phyloP scores from a whole-genome alignment of 257 asterid species.

The Gynochthodes officinalis region DNA sequence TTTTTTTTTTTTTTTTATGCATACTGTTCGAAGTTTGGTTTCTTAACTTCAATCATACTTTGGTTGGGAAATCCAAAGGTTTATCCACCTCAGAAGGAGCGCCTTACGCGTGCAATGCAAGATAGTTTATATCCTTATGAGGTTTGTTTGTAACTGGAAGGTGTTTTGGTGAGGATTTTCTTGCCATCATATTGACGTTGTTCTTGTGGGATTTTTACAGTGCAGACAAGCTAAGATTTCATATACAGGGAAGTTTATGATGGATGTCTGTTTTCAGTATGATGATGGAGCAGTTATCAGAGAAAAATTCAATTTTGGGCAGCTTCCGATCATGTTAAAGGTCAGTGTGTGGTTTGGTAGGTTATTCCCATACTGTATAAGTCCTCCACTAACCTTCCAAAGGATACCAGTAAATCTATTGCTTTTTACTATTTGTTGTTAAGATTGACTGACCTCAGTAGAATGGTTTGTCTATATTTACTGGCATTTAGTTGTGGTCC shows the following conservation, averaged over 20 bases:
- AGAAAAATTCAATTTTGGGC: conserved; percentile 62
- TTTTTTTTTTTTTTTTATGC: neutral
- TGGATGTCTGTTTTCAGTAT: conserved; percentile 57
- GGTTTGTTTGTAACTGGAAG: conserved; percentile 38
- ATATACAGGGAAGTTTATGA: conserved; percentile 66
- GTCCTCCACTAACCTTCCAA: neutral
- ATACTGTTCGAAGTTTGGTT: conserved; percentile 11
- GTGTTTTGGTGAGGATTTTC: conserved; percentile 17
- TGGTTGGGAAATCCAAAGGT: conserved; percentile 67
- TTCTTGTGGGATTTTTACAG: conserved; percentile 43
- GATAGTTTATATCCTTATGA: conserved; percentile 75
- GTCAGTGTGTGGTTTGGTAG: conserved; percentile 25
- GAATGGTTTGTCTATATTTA: neutral
- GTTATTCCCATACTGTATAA: neutral
- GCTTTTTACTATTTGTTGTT: neutral
- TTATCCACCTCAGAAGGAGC: conserved; percentile 68
- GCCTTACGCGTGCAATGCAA: conserved; percentile 32
- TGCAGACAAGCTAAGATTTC: conserved; percentile 92
- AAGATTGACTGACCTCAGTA: neutral
- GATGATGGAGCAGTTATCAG: conserved; percentile 54
- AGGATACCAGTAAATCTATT: neutral
- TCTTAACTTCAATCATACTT: conserved; percentile 66
- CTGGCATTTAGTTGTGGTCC: neutral
- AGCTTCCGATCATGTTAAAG: conserved; percentile 90
- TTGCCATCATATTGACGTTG: conserved; percentile 3